Evolutionary conservation across 1,284 basidiomycete genomes (phyloP).

Genomic region (Sparassis latifolia): DNA sequence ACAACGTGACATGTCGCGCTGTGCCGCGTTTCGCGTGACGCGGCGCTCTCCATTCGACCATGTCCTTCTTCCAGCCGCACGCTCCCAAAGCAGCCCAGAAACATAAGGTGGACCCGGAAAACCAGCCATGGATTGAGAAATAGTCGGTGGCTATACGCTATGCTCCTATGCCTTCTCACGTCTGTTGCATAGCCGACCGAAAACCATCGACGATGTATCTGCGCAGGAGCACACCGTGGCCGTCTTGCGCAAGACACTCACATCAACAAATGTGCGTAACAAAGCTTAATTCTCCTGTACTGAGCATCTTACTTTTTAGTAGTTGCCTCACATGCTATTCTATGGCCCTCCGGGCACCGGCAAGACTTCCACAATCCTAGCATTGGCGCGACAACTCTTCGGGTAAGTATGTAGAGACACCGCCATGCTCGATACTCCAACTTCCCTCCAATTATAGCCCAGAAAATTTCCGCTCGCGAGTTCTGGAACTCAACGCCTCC

Average conservation of each 20-base stretch:
- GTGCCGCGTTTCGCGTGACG: background rate
- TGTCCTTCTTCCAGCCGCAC: constrained; percentile 51
- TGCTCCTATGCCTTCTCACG: background rate
- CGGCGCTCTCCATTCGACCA: constrained; percentile 8
- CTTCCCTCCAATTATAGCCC: constrained; percentile 46
- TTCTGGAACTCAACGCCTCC: constrained; percentile 98
- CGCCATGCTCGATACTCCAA: constrained; percentile 4
- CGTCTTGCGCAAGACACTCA: constrained; percentile 86
- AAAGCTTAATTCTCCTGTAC: background rate
- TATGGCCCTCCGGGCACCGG: constrained; percentile 99
- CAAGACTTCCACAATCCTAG: constrained; percentile 98
- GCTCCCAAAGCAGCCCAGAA: constrained; percentile 34
- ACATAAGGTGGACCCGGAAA: constrained; percentile 46
- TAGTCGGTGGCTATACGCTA: constrained; percentile 47
- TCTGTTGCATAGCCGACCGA: constrained; percentile 68
- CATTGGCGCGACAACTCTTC: constrained; percentile 89
- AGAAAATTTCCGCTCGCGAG: constrained; percentile 89
- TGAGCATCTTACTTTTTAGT: constrained; percentile 4
- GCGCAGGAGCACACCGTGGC: constrained; percentile 96
- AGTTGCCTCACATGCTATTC: constrained; percentile 99
- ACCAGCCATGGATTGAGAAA: constrained; percentile 98
- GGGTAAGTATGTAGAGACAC: constrained; percentile 50
- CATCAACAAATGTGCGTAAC: constrained; percentile 77
- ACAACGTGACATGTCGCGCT: constrained; percentile 1
- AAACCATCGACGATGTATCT: constrained; percentile 96